These are phyloP conservation scores for Hypoxylon trugodes DNA, from an alignment of 495 filamentous ascomycete genomes.

Conservation along the genomic window DNA sequence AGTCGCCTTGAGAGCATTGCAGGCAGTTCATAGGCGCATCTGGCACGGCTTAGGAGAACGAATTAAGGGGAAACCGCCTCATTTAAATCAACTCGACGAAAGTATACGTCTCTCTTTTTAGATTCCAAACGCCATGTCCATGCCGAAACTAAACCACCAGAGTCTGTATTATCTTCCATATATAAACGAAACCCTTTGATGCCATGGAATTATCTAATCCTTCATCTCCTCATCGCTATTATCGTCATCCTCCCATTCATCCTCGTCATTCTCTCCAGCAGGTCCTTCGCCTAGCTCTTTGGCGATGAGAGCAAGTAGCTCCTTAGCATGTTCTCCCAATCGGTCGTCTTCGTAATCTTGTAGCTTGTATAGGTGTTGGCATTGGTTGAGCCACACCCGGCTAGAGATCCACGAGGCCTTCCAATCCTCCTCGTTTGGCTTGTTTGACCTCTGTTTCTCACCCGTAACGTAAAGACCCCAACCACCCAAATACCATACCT, in stretches of 20 bases:
- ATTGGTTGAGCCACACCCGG: constrained; percentile 67
- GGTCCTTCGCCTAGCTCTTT: constrained; percentile 62
- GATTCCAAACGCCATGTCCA: constrained; percentile 40
- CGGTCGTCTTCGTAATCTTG: constrained; percentile 78
- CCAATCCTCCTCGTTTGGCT: constrained; percentile 50
- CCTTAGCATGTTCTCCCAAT: constrained; percentile 69
- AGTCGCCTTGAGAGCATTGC: constrained; percentile 30
- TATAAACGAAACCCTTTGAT: constrained; percentile 38
- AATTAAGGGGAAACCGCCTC: constrained; percentile 9
- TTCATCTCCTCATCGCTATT: constrained; percentile 55
- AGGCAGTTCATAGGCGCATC: constrained; percentile 40
- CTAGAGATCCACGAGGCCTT: constrained; percentile 63
- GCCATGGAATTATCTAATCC: constrained; percentile 32
- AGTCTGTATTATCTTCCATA: constrained; percentile 39
- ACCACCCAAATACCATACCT: constrained; percentile 96
- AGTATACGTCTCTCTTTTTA: constrained; percentile 31
- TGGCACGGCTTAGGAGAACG: constrained; percentile 14
- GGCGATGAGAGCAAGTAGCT: constrained; percentile 65
- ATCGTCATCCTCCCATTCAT: constrained; percentile 62
- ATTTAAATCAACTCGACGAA: constrained; percentile 17
- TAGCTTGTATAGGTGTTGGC: constrained; percentile 64
- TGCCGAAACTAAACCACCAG: constrained; percentile 31
- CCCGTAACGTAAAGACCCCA: constrained; percentile 86
- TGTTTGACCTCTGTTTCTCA: constrained; percentile 65
- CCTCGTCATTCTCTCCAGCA: constrained; percentile 58